These are phyloP conservation scores for Neurospora terricola DNA, from an alignment of 495 filamentous ascomycete genomes.

Conservation along the genomic window DNA sequence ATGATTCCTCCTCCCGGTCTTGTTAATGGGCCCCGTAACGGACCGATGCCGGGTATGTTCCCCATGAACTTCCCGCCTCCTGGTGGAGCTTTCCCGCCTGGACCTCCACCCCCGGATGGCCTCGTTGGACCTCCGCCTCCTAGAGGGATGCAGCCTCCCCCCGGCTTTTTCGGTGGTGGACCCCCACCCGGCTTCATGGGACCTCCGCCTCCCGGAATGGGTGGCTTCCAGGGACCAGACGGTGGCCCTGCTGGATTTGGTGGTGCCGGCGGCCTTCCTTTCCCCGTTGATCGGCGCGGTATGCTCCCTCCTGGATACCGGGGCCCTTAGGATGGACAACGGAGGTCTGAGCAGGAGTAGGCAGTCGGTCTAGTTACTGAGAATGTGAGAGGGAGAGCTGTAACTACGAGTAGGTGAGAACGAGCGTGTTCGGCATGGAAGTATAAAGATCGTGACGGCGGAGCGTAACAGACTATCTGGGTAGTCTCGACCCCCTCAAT, in stretches of 20 bases:
- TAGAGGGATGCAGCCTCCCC: constrained; percentile 35
- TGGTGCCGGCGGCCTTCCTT: neutral
- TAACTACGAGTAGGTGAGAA: neutral
- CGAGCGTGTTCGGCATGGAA: neutral
- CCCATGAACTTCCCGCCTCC: constrained; percentile 38
- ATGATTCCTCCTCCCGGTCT: constrained; percentile 46
- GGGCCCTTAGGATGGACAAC: constrained; percentile 1
- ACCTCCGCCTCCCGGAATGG: constrained; percentile 32
- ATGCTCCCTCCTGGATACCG: constrained; percentile 8
- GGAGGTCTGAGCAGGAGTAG: neutral
- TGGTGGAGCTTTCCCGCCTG: constrained; percentile 18
- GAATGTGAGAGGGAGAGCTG: neutral
- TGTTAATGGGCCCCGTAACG: constrained; percentile 30
- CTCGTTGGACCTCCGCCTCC: constrained; percentile 28
- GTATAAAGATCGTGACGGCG: neutral
- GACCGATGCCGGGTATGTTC: constrained; percentile 36
- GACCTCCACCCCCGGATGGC: constrained; percentile 32
- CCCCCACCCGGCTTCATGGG: constrained; percentile 33
- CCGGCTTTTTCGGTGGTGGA: constrained; percentile 37
- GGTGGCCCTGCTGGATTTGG: constrained; percentile 14
- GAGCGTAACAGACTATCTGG: neutral
- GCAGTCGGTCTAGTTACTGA: neutral
- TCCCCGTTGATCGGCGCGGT: constrained; percentile 10
- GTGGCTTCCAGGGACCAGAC: constrained; percentile 39
- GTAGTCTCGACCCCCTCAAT: neutral